These are phyloP conservation scores for Castanea mollissima DNA, from an alignment of 306 rosid genomes.

Conservation along the genomic window DNA sequence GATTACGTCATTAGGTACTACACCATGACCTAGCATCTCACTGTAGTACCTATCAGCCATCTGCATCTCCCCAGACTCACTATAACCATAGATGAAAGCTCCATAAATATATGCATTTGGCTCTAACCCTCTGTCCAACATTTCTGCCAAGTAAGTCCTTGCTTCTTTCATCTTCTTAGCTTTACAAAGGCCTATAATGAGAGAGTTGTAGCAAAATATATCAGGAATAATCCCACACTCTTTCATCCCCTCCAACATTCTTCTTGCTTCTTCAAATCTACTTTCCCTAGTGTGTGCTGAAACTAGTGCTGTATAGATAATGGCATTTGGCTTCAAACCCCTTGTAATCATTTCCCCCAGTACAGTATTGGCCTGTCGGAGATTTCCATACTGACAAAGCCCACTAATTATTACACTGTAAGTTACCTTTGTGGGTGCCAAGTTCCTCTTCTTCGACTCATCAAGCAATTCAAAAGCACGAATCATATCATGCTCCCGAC, in stretches of 20 bases:
- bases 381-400: conserved; percentile 17
- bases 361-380: conserved; percentile 7
- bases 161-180: conserved; percentile 27
- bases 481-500: conserved; percentile 9
- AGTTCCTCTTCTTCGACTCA: conserved; percentile 7
- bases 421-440: conserved; percentile 8
- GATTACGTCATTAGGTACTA: conserved; percentile 10
- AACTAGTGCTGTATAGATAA: conserved; percentile 11
- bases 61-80: conserved; percentile 19
- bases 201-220: conserved; percentile 22
- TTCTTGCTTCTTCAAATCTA: conserved; percentile 9
- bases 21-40: conserved; percentile 16
- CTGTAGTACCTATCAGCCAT: conserved; percentile 19
- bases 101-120: conserved; percentile 25
- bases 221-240: conserved; percentile 7
- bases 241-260: conserved; percentile 14
- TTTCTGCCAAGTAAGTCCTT: background rate
- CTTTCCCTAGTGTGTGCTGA: conserved; percentile 23
- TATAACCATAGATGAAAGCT: conserved; percentile 20
- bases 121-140: conserved; percentile 8
- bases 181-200: conserved; percentile 16
- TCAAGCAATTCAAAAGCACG: conserved; percentile 17
- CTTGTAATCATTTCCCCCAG: conserved; percentile 17
- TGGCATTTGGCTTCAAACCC: conserved; percentile 21
- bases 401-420: conserved; percentile 19